A percentile compares a stretch with the other conserved stretches of the same genome.
Conservation (phyloP, 2,329 filamentous ascomycete genomes). For the Pseudogymnoascus sp. region DNA sequence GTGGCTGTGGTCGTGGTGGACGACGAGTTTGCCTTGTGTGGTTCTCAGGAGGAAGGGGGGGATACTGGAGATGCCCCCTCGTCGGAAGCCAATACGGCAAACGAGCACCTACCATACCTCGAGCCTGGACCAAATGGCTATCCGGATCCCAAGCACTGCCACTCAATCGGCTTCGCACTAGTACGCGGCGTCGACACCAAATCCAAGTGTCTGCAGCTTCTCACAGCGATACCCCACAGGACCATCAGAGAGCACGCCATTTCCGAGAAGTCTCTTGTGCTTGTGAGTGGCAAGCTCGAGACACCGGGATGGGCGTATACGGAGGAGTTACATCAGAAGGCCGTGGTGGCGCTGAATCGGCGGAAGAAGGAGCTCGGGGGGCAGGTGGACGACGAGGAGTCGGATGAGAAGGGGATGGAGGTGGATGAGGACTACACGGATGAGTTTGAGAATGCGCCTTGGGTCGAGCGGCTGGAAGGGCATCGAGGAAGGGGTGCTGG, state of each 20-base stretch:
- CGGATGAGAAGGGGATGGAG: slow-evolving; percentile 10
- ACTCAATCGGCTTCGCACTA: slow-evolving; percentile 55
- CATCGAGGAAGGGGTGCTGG: slow-evolving; percentile 49
- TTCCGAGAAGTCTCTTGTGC: slow-evolving; percentile 44
- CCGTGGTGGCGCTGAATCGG: slow-evolving; percentile 15
- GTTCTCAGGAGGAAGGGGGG: slow-evolving; percentile 16
- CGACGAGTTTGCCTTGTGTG: slow-evolving; percentile 40
- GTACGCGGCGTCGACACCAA: slow-evolving; percentile 59
- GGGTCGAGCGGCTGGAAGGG: slow-evolving; percentile 50
- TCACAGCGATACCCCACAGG: slow-evolving; percentile 48
- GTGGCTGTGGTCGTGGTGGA: slow-evolving; percentile 58
- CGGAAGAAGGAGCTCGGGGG: slow-evolving; percentile 12
- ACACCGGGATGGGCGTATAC: slow-evolving; percentile 61
- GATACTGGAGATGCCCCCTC: slow-evolving; percentile 9
- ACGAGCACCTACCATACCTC: slow-evolving; percentile 55
- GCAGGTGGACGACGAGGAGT: slow-evolving; percentile 7
- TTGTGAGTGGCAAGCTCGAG: slow-evolving; percentile 62
- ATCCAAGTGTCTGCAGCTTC: slow-evolving; percentile 48
- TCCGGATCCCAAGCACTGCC: slow-evolving; percentile 52
- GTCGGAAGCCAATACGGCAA: slow-evolving; percentile 28
- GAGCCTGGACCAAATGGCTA: slow-evolving; percentile 43
- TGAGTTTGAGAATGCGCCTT: slow-evolving; percentile 38
- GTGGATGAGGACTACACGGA: slow-evolving; percentile 19
- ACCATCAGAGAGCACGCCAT: slow-evolving; percentile 34
- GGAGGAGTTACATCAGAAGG: slow-evolving; percentile 45